These are phyloP conservation scores for Fraxinus ornus DNA, from an alignment of 305 asterid species.

Conservation along the genomic window DNA sequence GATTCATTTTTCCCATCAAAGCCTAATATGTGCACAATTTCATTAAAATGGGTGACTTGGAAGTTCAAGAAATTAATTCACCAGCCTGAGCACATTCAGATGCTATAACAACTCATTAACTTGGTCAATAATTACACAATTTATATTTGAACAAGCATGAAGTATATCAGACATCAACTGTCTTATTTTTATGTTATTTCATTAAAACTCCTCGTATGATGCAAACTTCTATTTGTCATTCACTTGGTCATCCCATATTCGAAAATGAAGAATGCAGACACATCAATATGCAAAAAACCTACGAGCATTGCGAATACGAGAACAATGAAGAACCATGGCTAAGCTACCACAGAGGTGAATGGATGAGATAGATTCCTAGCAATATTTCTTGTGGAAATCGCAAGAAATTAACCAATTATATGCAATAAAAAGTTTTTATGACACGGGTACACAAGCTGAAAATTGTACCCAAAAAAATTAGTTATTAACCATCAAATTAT, in stretches of 20 bases:
- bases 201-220: not conserved
- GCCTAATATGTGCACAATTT: not conserved
- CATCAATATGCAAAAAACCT: not conserved
- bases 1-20: not conserved
- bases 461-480: not conserved
- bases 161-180: not conserved
- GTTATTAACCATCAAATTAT: not conserved
- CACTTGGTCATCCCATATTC: not conserved
- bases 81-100: not conserved
- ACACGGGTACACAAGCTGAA: not conserved
- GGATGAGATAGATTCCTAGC: not conserved
- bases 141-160: not conserved
- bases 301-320: not conserved
- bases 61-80: not conserved
- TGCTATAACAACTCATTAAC: not conserved
- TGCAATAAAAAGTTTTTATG: not conserved
- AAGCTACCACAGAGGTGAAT: not conserved
- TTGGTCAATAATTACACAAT: not conserved
- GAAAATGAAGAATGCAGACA: not conserved
- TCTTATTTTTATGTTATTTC: not conserved
- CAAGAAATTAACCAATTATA: not conserved
- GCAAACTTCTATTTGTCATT: not conserved
- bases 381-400: not conserved
- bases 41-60: not conserved
- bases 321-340: not conserved